Evolutionary conservation across 805 yeast species (phyloP), one percentile per base, ranked within the genome.

Genomic region (Ogataea methanolica): DNA sequence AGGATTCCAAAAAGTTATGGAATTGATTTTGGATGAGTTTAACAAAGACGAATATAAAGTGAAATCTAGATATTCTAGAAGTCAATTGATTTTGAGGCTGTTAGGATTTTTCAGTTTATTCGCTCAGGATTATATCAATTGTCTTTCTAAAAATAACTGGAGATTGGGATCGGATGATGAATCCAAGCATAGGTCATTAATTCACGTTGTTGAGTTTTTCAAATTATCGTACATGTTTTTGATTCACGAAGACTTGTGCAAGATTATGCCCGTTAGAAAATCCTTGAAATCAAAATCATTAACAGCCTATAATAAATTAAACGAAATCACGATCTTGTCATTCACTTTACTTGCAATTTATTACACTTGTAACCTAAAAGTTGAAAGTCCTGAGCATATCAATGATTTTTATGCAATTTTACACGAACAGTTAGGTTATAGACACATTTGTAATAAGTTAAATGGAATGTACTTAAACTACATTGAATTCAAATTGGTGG

Each of bases 381-480:
- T 50, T 2, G 31, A 43, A 31, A 53, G 48, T 34, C 58, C 57
- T 40, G 72, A 58, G 39, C 33, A 54, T 19, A 55, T 71, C 31
- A 64, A 71, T 47, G 78, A 79, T 33, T 59, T 85, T 17, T 64
- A 88, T 14, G 74, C 80, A 37, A 64, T 79, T 6, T 61, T 88
- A 1, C 99, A 94, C 60, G 80, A 80, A 7, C 82, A 88, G 42
- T 64, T 91, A 9, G 97, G 97, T 0, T 57, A 65, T 2, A 68
- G 88, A 36, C 74, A 79, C 6, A 78, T 83, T 46, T 94, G 99
- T 67, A 84, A 82, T 43, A 63, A 77, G 3, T 75, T 83, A 0
- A 62, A 74, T 26, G 91, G 95, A 0, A 65, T 69, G 7, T 83
- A 91, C 50, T 68, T 94, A 43, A 70, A 72, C 16, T 66, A 85